Evolutionary conservation across 176 grass and related monocot species (phyloP).

Genomic region (Avena insularis): DNA sequence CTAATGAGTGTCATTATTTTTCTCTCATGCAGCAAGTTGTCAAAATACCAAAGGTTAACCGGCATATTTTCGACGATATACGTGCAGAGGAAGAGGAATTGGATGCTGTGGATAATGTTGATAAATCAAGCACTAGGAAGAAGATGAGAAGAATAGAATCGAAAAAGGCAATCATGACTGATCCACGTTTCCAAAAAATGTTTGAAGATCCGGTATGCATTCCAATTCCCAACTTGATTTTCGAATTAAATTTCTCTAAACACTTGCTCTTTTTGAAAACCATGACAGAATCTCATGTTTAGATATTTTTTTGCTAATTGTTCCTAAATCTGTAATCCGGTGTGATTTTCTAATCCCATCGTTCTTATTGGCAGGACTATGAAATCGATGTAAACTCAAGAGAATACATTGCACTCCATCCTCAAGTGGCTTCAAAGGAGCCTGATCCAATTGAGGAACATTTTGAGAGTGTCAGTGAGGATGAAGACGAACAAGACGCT

Average conservation of each 20-base stretch:
- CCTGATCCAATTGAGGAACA: slow-evolving; percentile 65
- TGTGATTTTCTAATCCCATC: slow-evolving; percentile 36
- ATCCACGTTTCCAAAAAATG: slow-evolving; percentile 68
- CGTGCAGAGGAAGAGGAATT: slow-evolving; percentile 58
- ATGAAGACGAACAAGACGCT: slow-evolving; percentile 50
- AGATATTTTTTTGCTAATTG: background rate
- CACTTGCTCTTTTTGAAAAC: background rate
- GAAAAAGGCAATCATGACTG: slow-evolving; percentile 48
- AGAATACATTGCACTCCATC: slow-evolving; percentile 79
- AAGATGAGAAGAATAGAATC: slow-evolving; percentile 62
- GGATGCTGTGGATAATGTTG: slow-evolving; percentile 58
- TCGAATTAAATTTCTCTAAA: background rate
- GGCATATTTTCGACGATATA: slow-evolving; percentile 58
- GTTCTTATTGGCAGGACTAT: slow-evolving; percentile 58
- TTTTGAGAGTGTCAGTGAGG: slow-evolving; percentile 77
- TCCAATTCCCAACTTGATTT: slow-evolving; percentile 7
- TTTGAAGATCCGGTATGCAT: slow-evolving; percentile 71
- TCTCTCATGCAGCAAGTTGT: slow-evolving; percentile 54
- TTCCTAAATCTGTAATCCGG: too few relatives aligned
- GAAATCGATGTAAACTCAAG: slow-evolving; percentile 76
- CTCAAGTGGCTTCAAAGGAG: slow-evolving; percentile 58
- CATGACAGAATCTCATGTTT: background rate
- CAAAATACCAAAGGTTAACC: slow-evolving; percentile 91
- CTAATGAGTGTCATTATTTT: background rate
- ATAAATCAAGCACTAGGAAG: slow-evolving; percentile 63